These are phyloP conservation scores for Irpex rosettiformis DNA, from an alignment of 1,284 basidiomycete genomes.

Conservation along the genomic window DNA sequence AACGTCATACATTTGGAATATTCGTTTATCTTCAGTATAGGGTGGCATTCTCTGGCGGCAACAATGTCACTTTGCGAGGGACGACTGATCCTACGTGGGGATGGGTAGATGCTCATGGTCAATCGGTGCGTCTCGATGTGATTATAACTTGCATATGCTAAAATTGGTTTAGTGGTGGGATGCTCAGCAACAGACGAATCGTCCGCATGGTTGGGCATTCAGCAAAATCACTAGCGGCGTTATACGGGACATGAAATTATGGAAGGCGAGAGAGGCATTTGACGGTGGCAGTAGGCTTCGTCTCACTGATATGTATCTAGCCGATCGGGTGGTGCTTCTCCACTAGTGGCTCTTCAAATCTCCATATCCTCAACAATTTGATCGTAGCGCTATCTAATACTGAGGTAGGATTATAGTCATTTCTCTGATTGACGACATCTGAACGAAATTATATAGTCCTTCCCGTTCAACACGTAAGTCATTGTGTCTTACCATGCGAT, in stretches of 20 bases:
- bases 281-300: not conserved
- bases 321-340: conserved; percentile 59
- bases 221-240: conserved; percentile 48
- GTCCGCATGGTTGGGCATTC: conserved; percentile 54
- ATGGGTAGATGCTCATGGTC: conserved; percentile 60
- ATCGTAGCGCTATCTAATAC: conserved; percentile 49
- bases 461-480: conserved; percentile 62
- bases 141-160: not conserved
- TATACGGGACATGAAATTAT: conserved; percentile 56
- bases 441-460: conserved; percentile 35
- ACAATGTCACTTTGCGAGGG: conserved; percentile 55
- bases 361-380: conserved; percentile 51
- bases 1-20: not conserved
- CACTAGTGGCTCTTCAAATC: conserved; percentile 44
- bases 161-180: conserved; percentile 54
- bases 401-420: conserved; percentile 10
- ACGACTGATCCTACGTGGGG: conserved; percentile 52
- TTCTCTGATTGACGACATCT: not conserved
- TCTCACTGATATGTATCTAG: conserved; percentile 24
- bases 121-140: conserved; percentile 35
- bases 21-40: conserved; percentile 23
- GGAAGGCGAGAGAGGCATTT: conserved; percentile 39
- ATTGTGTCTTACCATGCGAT: not conserved
- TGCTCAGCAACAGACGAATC: conserved; percentile 46
- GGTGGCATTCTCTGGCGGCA: conserved; percentile 51